Base-by-base conservation (phyloP, 495 filamentous ascomycete genomes). In the Annulohypoxylon stygium region DNA sequence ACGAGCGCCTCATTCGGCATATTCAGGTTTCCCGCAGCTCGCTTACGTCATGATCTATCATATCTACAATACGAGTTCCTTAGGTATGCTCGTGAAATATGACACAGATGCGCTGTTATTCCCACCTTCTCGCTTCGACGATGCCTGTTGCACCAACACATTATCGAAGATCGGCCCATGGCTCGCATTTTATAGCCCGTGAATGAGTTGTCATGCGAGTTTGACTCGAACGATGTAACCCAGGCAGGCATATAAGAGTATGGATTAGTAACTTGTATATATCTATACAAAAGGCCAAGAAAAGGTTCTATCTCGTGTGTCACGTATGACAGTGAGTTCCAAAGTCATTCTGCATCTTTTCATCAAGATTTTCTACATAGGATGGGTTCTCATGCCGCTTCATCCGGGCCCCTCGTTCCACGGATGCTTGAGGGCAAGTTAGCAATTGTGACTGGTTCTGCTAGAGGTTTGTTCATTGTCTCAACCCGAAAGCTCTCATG, bases 381-480 rank as follows among this genome's bases (percentile, higher is more conserved):
- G 8, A 69, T 69, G 58, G 36, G 14, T 6, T 2, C 59, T 16
- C 41, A 62, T 48, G 37, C 8, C 7, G 10, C 45, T 37, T 18
- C 25, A 12, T 18, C 34, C 8, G 33, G 25, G 20, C 43, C 43
- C 5, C 4, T 47, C 10, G 37, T 41, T 25, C 67, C 34, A 0
- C 48, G 67, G 30, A 33, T 59, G 8, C 67, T 58, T 12, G 87
- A 92, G 77, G 90, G 90, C 37, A 93, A 93, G 80, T 84, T 93
- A 23, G 92, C 87, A 48, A 91, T 95, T 73, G 84, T 95, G 59
- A 93, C 92, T n/a, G 92, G 92, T 41, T 90, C 87, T 58, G 93
- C 92, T 66, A 83, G 92, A 80, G 91, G 92, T 92, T 79, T 43
- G 80, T 77, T 18, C 8, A 55, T n/a, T 23, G 11, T 10, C 16